A percentile compares a stretch with the other conserved stretches of the same genome.
Conservation (phyloP, 495 filamentous ascomycete species). For the Penicillium parvum region DNA sequence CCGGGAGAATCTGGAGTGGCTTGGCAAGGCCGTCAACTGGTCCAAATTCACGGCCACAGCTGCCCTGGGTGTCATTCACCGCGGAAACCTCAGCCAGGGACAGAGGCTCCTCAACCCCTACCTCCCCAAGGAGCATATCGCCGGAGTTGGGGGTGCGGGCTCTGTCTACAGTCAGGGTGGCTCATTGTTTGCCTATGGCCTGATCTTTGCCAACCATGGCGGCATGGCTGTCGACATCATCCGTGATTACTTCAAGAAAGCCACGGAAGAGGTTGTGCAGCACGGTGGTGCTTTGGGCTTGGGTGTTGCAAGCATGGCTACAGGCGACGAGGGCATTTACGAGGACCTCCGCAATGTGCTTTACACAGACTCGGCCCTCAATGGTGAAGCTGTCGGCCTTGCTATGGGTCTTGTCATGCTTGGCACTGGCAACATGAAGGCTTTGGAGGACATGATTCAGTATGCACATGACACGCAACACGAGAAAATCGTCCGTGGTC, state of each 20-base stretch:
- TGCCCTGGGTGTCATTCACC: constrained; percentile 92
- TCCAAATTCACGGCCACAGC: constrained; percentile 99
- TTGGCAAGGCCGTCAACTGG: constrained; percentile 99
- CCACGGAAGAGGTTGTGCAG: constrained; percentile 90
- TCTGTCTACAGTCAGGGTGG: constrained; percentile 96
- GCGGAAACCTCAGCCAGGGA: constrained; percentile 87
- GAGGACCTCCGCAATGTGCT: constrained; percentile 84
- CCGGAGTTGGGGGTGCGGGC: constrained; percentile 60
- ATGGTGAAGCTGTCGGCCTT: constrained; percentile 93
- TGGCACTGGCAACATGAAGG: constrained; percentile 87
- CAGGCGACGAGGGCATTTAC: constrained; percentile 83
- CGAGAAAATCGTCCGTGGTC: constrained; percentile 96
- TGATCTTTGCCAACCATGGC: constrained; percentile 98
- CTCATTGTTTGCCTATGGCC: constrained; percentile 87
- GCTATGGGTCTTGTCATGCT: constrained; percentile 97
- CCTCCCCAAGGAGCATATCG: constrained; percentile 66
- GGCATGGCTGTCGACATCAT: constrained; percentile 88
- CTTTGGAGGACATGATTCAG: constrained; percentile 89
- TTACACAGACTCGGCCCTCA: constrained; percentile 89
- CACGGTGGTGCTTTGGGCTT: constrained; percentile 94
- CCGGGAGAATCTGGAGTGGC: constrained; percentile 94
- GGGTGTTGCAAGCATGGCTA: constrained; percentile 97
- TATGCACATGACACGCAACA: constrained; percentile 98
- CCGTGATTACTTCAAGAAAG: constrained; percentile 76
- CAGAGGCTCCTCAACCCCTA: constrained; percentile 93